A percentile compares a stretch with the other conserved stretches of the same genome.
phyloP scores from a whole-genome alignment of 441 rosid species.

The Adansonia gregorii region DNA sequence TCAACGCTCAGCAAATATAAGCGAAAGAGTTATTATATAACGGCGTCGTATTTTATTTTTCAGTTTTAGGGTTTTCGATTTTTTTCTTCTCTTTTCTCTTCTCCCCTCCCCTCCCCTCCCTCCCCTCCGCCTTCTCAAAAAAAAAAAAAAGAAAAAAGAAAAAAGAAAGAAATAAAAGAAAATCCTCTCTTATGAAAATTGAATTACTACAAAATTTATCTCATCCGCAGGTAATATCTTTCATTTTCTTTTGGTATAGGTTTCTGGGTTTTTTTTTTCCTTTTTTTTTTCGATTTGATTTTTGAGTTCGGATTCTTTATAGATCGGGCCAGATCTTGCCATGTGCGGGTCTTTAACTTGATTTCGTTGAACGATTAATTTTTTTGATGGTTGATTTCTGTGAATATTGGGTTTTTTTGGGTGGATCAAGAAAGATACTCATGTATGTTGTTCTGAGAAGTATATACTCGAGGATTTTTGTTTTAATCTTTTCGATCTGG shows the following conservation, averaged over 20 bases:
- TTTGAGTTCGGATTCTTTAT: background rate
- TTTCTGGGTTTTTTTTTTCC: background rate
- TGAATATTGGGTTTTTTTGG: background rate
- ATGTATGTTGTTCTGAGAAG: background rate
- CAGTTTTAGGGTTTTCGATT: constrained; percentile 51
- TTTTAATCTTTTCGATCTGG: background rate
- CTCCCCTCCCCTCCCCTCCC: background rate
- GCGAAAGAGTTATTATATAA: background rate
- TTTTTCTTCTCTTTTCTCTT: background rate
- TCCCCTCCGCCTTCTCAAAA: constrained; percentile 10
- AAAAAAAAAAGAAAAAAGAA: background rate
- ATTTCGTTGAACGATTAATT: background rate
- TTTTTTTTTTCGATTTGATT: background rate
- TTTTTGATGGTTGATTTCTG: constrained; percentile 11
- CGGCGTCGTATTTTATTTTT: constrained; percentile 45
- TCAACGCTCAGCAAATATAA: constrained; percentile 25
- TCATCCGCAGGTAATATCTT: constrained; percentile 34
- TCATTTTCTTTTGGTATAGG: constrained; percentile 13
- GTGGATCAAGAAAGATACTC: background rate
- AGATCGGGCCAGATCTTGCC: constrained; percentile 38
- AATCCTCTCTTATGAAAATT: constrained; percentile 22
- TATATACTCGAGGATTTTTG: background rate
- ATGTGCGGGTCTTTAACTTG: constrained; percentile 14
- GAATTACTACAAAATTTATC: constrained; percentile 1
- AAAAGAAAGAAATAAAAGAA: background rate